Conservation (phyloP, 108 stramenopile genomes). For the Thalassiosira profunda region DNA sequence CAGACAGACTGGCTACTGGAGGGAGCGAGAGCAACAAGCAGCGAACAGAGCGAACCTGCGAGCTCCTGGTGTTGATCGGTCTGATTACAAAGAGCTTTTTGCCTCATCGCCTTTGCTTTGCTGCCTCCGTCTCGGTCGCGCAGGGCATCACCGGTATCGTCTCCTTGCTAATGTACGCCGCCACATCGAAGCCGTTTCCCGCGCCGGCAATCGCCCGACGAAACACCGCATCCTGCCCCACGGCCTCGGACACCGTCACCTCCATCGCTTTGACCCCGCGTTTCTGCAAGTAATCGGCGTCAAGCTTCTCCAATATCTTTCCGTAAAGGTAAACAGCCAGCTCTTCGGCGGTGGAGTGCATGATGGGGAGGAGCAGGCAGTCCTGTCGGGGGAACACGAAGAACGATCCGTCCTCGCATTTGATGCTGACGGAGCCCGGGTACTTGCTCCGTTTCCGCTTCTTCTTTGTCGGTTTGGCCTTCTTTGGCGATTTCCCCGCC, state of each 20-base stretch:
- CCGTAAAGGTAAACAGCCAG: constrained; percentile 90
- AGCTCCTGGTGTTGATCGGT: no score
- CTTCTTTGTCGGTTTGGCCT: not conserved
- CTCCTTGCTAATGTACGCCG: constrained; percentile 19
- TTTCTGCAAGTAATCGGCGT: constrained; percentile 61
- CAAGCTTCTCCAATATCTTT: constrained; percentile 64
- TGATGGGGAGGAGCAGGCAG: constrained; percentile 92
- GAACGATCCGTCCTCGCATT: constrained; percentile 87
- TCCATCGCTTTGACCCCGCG: constrained; percentile 91
- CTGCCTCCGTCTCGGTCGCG: constrained; percentile 38
- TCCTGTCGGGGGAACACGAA: constrained; percentile 88
- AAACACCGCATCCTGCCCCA: constrained; percentile 87
- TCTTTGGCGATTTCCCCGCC: no score
- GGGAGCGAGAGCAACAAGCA: no score
- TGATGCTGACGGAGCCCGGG: constrained; percentile 52
- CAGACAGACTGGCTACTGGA: no score
- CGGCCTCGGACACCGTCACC: constrained; percentile 90
- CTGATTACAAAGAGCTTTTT: no score
- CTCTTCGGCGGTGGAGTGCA: constrained; percentile 96
- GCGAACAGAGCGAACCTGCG: no score
- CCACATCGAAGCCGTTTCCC: constrained; percentile 31
- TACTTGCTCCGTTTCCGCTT: not conserved
- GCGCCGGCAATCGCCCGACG: constrained; percentile 48
- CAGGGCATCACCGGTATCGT: constrained; percentile 43
- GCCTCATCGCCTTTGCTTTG: constrained; percentile 16